Evolutionary conservation across 805 yeast genomes (phyloP).

Genomic region (Cyberlindnera euphorbiae): DNA sequence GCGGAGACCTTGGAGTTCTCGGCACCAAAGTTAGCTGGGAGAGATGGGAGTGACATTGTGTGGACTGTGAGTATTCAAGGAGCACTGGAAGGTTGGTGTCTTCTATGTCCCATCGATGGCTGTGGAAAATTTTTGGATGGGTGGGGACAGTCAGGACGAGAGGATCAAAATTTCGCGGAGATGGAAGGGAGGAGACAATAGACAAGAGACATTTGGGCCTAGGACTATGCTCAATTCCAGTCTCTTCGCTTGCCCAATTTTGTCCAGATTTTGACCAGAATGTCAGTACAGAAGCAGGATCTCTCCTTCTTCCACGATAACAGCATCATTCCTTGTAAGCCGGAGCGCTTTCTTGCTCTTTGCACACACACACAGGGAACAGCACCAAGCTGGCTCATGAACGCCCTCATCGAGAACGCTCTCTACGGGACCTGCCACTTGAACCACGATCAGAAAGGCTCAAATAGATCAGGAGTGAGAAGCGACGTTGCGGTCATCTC

Average conservation of each 20-base stretch:
- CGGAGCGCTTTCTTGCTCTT: conserved; percentile 26
- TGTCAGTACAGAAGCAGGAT: conserved; percentile 51
- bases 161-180: conserved; percentile 9
- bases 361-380: conserved; percentile 47
- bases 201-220: too few species aligned
- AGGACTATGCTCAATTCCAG: too few species aligned
- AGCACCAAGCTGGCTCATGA: conserved; percentile 59
- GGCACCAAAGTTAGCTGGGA: conserved; percentile 52
- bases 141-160: background rate
- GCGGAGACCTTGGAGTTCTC: conserved; percentile 44
- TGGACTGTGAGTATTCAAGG: background rate
- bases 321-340: conserved; percentile 32
- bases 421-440: conserved; percentile 23
- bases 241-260: too few species aligned
- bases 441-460: conserved; percentile 15
- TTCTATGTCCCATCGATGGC: background rate
- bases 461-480: conserved; percentile 3
- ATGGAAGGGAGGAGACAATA: background rate
- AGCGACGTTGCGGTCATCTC: conserved; percentile 31
- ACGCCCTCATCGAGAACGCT: conserved; percentile 48
- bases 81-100: background rate
- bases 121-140: conserved; percentile 3
- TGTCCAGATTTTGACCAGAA: too few species aligned
- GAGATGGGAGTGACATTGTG: conserved; percentile 40
- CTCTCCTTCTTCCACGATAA: conserved; percentile 48